A percentile compares a stretch with the other conserved stretches of the same genome.
phyloP scores from a whole-genome alignment of 2,329 filamentous ascomycete genomes.

The Rhytidhysteron rufulum region DNA sequence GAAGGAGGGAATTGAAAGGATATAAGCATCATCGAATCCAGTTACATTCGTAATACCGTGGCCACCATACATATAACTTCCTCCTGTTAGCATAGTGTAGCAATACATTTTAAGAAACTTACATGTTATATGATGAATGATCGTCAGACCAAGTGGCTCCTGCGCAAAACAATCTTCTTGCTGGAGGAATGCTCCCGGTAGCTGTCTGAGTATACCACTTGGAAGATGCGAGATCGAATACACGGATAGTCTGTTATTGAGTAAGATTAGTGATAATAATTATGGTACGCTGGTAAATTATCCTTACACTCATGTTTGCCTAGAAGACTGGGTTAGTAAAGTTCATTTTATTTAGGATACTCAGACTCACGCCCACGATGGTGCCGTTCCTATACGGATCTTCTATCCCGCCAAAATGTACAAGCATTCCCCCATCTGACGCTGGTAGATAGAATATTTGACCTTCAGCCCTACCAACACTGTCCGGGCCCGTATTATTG shows the following conservation, averaged over 20 bases:
- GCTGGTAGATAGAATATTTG: conserved; percentile 58
- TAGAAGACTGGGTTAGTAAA: conserved; percentile 8
- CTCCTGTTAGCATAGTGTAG: conserved; percentile 8
- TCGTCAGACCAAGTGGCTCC: conserved; percentile 58
- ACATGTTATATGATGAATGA: conserved; percentile 63
- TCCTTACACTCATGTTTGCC: conserved; percentile 35
- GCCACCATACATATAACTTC: conserved; percentile 61
- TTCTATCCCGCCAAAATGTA: conserved; percentile 60
- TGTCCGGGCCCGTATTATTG: conserved; percentile 54
- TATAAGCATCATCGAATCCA: conserved; percentile 61
- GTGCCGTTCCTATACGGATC: conserved; percentile 48
- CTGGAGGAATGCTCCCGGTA: conserved; percentile 49
- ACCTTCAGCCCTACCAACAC: conserved; percentile 55
- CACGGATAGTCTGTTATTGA: conserved; percentile 45
- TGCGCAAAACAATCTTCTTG: conserved; percentile 58
- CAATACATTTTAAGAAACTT: conserved; percentile 30
- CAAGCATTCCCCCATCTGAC: conserved; percentile 56
- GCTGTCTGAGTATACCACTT: conserved; percentile 60
- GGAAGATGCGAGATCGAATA: conserved; percentile 59
- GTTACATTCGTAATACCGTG: conserved; percentile 46
- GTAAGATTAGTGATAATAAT: background rate
- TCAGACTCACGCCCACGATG: conserved; percentile 23
- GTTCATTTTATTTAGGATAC: conserved; percentile 2
- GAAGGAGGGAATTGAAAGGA: conserved; percentile 60
- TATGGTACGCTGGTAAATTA: no score